Percentiles rank a stretch among this genome's conserved stretches.
Evolutionary conservation across 2,329 filamentous ascomycete species (phyloP).

Genomic region (Periconia macrospinosa): DNA sequence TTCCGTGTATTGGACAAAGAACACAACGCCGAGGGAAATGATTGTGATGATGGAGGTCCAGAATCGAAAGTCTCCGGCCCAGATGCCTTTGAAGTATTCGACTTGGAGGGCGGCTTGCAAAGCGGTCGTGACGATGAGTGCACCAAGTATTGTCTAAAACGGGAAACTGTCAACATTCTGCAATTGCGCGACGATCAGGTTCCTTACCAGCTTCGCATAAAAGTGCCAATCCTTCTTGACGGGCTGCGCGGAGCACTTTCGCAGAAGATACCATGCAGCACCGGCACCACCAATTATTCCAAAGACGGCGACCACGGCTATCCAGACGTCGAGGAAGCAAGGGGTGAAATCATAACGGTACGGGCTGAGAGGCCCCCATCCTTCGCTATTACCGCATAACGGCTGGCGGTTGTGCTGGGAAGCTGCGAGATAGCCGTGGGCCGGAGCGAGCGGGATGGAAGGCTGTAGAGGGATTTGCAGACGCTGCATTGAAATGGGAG

Average conservation of each 20-base stretch:
- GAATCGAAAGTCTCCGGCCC: conserved; percentile 81
- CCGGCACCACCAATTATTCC: conserved; percentile 76
- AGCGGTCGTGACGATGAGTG: conserved; percentile 68
- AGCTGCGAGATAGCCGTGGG: conserved; percentile 58
- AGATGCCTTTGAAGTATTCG: conserved; percentile 66
- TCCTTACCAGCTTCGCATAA: conserved; percentile 83
- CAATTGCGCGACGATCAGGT: not conserved
- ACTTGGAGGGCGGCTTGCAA: conserved; percentile 79
- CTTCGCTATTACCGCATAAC: conserved; percentile 85
- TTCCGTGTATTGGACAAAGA: conserved; percentile 81
- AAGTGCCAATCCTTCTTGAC: conserved; percentile 89
- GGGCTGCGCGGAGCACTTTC: conserved; percentile 66
- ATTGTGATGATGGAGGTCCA: conserved; percentile 77
- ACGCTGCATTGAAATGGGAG: conserved; percentile 39
- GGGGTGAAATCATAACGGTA: conserved; percentile 92
- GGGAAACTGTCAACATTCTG: conserved; percentile 10
- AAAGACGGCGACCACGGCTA: conserved; percentile 75
- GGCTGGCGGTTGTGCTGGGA: conserved; percentile 59
- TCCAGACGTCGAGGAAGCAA: conserved; percentile 93
- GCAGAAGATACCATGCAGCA: conserved; percentile 78
- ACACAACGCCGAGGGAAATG: conserved; percentile 72
- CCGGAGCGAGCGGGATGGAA: conserved; percentile 21
- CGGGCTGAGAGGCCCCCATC: conserved; percentile 91
- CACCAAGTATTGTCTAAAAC: conserved; percentile 62
- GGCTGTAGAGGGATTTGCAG: conserved; percentile 39